Base-by-base conservation (phyloP, 768 basidiomycete species). In the Pleurotus cornucopiae region DNA sequence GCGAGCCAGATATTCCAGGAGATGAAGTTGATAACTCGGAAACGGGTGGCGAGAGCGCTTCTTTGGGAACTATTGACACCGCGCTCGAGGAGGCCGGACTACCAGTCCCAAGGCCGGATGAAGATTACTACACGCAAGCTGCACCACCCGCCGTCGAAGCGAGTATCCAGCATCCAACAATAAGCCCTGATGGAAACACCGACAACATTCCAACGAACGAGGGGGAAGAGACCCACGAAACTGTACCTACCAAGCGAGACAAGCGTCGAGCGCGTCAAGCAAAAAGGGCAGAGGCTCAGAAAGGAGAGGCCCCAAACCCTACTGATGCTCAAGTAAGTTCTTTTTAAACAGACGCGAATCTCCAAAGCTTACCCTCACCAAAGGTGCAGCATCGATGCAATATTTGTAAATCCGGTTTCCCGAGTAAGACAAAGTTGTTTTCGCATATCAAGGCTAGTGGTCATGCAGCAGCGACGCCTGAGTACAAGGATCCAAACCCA, bases 231-330 rank as follows among this genome's bases (percentile, higher is more conserved):
- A 53, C 23, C 23, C 23, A 25, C 5, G 23, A 25, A 25, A 25
- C 64, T 38, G 71, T 70, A 55, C 65, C 67, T 1, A 73, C 91
- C 5, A 98, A 97, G 70, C 84, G 82, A 57, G 92, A 97, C 30
- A 92, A 87, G 69, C 75, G 95, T 46, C 79, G 85, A 48, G 86
- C 87, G 14, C 77, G 84, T 46, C 90, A 96, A 67, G 83, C 82
- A 46, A 91, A 86, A 74, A 92, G 88, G 66, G 77, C 73, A 4
- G 73, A 75, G 58, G 30, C 30, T 34, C 30, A 34, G 30, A 34
- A 34, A 11, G 30, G 30, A 34, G 30, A 34, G 30, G 67, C 64
- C 44, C 66, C 34, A 64, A 23, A 3, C 43, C 30, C 62, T 37
- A 66, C 60, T 26, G 64, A 49, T 56, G 44, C 39, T 46, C 20